Conservation (phyloP, 345 rosid genomes). For the Aquilaria yunnanensis region DNA sequence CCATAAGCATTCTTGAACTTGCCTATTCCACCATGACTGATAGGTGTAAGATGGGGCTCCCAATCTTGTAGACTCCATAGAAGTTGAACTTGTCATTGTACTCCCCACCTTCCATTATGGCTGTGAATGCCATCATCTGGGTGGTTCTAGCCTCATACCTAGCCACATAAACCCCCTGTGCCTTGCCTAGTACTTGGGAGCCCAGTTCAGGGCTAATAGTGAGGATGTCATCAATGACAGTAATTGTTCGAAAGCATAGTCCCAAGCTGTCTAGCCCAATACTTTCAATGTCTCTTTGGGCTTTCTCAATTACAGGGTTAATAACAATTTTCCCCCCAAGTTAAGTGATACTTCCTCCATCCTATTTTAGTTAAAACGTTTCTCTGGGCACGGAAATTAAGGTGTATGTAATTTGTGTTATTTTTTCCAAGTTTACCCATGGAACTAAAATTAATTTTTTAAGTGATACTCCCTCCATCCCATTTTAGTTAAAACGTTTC, state of each 20-base stretch:
- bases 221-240: conserved; percentile 77
- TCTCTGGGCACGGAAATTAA: no score
- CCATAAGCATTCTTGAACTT: conserved; percentile 67
- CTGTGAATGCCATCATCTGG: conserved; percentile 96
- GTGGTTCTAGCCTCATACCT: conserved; percentile 75
- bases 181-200: conserved; percentile 69
- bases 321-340: no score
- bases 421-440: no score
- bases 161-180: conserved; percentile 88
- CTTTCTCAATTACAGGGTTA: no score
- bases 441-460: no score
- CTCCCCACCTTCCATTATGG: conserved; percentile 88
- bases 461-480: no score
- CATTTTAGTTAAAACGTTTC: no score
- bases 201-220: conserved; percentile 77
- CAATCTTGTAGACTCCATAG: conserved; percentile 70
- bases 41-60: conserved; percentile 62
- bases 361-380: no score
- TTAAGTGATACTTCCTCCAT: no score
- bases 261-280: conserved; percentile 75
- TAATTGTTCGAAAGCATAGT: conserved; percentile 84
- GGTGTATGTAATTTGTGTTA: no score
- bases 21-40: conserved; percentile 85
- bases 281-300: no score
- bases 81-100: conserved; percentile 87